A percentile compares a stretch with the other conserved stretches of the same genome.
Evolutionary conservation across 495 filamentous ascomycete species (phyloP).

Genomic region (Penicillium lividum): DNA sequence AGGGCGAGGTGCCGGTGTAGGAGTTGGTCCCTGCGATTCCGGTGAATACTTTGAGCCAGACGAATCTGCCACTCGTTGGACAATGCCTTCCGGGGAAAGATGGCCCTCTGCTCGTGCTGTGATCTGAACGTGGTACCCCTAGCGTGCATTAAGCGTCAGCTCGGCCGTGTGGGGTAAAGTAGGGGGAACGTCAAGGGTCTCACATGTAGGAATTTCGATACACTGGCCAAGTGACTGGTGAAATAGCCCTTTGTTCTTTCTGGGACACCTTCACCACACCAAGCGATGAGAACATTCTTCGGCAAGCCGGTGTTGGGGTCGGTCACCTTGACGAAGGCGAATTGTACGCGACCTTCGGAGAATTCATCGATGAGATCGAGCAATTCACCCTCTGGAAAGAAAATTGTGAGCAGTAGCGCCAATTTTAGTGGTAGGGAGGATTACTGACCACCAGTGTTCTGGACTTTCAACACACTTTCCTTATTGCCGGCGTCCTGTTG

Average conservation of each 20-base stretch:
- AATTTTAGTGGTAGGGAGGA: constrained; percentile 3
- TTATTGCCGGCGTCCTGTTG: constrained; percentile 77
- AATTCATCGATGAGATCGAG: constrained; percentile 96
- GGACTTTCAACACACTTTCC: constrained; percentile 93
- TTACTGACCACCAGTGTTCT: constrained; percentile 78
- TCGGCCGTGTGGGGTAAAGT: not conserved
- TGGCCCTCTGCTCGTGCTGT: constrained; percentile 90
- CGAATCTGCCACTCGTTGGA: constrained; percentile 93
- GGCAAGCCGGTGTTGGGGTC: constrained; percentile 89
- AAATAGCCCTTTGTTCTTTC: constrained; percentile 98
- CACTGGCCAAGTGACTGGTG: constrained; percentile 85
- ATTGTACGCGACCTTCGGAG: constrained; percentile 93
- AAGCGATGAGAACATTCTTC: constrained; percentile 91
- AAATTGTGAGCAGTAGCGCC: not conserved
- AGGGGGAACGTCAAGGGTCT: constrained; percentile 18
- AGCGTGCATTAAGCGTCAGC: constrained; percentile 10
- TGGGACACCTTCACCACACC: constrained; percentile 98
- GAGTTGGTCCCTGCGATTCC: constrained; percentile 50
- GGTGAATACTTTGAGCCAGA: constrained; percentile 93
- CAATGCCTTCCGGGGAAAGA: constrained; percentile 79
- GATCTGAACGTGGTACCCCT: constrained; percentile 96
- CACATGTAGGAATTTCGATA: constrained; percentile 86
- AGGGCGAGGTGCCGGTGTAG: constrained; percentile 59
- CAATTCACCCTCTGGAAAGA: constrained; percentile 80
- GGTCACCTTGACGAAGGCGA: constrained; percentile 94